Base-by-base conservation (phyloP, 495 filamentous ascomycete species). In the Pyrenula aspistea region DNA sequence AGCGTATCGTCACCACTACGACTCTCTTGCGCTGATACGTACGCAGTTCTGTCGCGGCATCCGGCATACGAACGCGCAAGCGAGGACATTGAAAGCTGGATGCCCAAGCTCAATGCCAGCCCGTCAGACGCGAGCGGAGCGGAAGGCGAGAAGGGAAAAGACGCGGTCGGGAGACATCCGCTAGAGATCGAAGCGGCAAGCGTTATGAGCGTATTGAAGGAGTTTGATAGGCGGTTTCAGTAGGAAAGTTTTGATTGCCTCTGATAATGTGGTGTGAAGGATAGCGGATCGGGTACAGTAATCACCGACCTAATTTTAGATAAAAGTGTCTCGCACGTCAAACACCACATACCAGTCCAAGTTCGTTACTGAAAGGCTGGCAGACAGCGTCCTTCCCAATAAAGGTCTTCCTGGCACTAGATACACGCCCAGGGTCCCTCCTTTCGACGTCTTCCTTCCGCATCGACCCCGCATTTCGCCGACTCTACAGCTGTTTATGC, bases 121-220 rank as follows among this genome's bases (percentile, higher is more conserved):
- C 71, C 73, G 1, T 10, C 56, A 12, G 3, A 4, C 23, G 12
- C 55, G 4, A 12, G 10, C 8, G 22, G n/a, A 3, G 8, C 75
- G 25, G 63, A 56, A 3, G 53, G 52, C 3, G 62, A 67, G 55
- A 60, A 63, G 22, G 48, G 49, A 8, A 22, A 22, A 3, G 52
- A 60, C 36, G 54, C 56, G 8, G 49, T 59, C 1, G 65, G 68
- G 57, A 74, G 83, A 57, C 78, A 77, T 21, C 83, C 86, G 3
- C 81, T 89, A 60, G 86, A 92, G 64, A 83, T 95, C 10, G 88
- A 95, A 64, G 86, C 89, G 0, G 88, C 87, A 2, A 91, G 86
- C 65, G 88, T 95, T 23, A 90, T 92, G 84, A 83, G 83, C 47
- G 88, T 93, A 24, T 67, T 95, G 56, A 88, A 86, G 60, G 83